phyloP scores from a whole-genome alignment of 1,284 basidiomycete genomes.

The Cryptococcus sp. region DNA sequence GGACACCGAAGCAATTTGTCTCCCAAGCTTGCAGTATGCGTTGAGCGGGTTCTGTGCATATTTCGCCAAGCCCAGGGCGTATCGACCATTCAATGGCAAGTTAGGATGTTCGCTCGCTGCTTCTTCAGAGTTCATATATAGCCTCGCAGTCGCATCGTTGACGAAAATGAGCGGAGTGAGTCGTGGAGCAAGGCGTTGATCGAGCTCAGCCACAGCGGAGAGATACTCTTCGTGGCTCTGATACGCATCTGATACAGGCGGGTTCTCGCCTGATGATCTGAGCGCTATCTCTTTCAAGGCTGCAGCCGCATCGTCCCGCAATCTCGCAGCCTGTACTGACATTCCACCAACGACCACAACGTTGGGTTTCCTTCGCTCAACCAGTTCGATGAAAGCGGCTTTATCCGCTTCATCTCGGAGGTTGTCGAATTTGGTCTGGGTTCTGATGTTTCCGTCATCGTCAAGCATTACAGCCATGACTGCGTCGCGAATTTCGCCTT shows the following conservation, averaged over 20 bases:
- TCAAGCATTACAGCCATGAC: conserved; percentile 85
- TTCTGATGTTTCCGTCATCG: conserved; percentile 81
- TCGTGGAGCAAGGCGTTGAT: conserved; percentile 27
- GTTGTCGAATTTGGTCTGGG: conserved; percentile 86
- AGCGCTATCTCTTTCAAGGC: conserved; percentile 49
- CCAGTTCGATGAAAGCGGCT: conserved; percentile 72
- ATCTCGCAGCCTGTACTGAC: conserved; percentile 67
- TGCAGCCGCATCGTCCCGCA: conserved; percentile 60
- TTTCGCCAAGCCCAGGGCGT: conserved; percentile 90
- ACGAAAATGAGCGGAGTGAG: conserved; percentile 76
- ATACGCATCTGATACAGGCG: conserved; percentile 38
- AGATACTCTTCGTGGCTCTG: conserved; percentile 41
- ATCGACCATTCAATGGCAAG: conserved; percentile 78
- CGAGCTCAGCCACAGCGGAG: conserved; percentile 33
- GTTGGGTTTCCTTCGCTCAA: conserved; percentile 80
- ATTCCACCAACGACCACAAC: conserved; percentile 89
- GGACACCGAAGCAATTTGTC: conserved; percentile 75
- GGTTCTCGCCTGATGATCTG: conserved; percentile 29
- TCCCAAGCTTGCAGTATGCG: conserved; percentile 83
- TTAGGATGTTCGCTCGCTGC: conserved; percentile 83
- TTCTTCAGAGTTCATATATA: conserved; percentile 89
- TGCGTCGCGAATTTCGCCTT: conserved; percentile 89
- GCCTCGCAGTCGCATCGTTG: conserved; percentile 87
- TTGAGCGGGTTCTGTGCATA: conserved; percentile 93
- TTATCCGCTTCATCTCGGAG: conserved; percentile 64